Evolutionary conservation across 805 yeast species (phyloP).

Genomic region (Ogataea paradorogensis): DNA sequence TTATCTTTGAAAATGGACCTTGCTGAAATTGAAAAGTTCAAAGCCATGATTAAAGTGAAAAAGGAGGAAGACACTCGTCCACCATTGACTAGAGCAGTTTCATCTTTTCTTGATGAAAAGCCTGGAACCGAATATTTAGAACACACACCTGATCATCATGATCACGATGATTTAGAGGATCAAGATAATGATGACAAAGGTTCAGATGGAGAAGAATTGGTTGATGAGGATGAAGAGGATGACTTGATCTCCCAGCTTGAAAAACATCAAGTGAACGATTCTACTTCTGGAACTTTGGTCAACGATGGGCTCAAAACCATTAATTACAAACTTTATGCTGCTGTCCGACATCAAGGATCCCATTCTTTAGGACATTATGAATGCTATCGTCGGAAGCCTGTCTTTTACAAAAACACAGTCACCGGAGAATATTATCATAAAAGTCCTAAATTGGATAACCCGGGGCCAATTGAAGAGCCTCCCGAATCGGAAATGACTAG

Average conservation of each 20-base stretch:
- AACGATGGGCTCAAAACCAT: constrained; percentile 5
- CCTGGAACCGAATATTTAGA: constrained; percentile 23
- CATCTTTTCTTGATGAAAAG: constrained; percentile 22
- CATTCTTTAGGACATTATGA: constrained; percentile 91
- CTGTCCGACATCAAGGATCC: constrained; percentile 84
- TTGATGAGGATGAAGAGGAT: constrained; percentile 13
- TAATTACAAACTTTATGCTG: constrained; percentile 62
- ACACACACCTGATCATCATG: constrained; percentile 4
- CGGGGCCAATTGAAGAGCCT: not conserved
- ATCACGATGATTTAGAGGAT: constrained; percentile 12
- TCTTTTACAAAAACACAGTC: constrained; percentile 41
- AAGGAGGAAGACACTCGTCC: constrained; percentile 21
- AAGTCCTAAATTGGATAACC: constrained; percentile 16
- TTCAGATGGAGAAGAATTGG: constrained; percentile 8
- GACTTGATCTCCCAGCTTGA: constrained; percentile 1
- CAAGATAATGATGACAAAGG: constrained; percentile 18
- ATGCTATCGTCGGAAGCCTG: constrained; percentile 76
- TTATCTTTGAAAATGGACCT: constrained; percentile 47
- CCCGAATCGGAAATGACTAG: constrained; percentile 5
- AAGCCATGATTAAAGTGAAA: constrained; percentile 12
- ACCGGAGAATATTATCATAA: constrained; percentile 25
- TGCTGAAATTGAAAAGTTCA: constrained; percentile 21
- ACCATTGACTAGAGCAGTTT: constrained; percentile 12
- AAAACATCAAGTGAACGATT: not conserved
- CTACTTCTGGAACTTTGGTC: not conserved